Conservation (phyloP, 371 early-diverging fungal genomes). For the Blakeslea trispora region DNA sequence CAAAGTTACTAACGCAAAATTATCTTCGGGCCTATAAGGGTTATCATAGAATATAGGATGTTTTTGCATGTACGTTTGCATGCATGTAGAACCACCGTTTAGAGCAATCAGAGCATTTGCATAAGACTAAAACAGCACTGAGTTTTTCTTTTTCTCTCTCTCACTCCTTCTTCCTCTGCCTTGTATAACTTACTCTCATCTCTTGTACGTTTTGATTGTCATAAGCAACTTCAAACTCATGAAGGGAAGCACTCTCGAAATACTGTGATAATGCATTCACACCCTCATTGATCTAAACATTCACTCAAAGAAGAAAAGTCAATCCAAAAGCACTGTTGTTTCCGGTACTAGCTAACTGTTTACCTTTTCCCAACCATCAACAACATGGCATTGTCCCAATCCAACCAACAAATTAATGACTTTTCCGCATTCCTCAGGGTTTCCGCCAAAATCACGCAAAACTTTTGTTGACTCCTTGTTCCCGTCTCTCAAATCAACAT, state of each 20-base stretch:
- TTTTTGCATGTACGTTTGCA: slow-evolving; percentile 83
- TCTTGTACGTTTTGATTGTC: slow-evolving; percentile 64
- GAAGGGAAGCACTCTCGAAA: slow-evolving; percentile 77
- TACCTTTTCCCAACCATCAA: slow-evolving; percentile 58
- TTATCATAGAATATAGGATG: slow-evolving; percentile 87
- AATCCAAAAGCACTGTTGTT: no score
- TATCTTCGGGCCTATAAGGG: slow-evolving; percentile 61
- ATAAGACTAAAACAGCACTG: slow-evolving; percentile 45
- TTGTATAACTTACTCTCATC: slow-evolving; percentile 56
- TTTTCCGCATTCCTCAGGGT: slow-evolving; percentile 68
- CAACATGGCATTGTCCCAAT: slow-evolving; percentile 58
- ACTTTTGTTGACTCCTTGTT: slow-evolving; percentile 67
- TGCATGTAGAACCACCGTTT: slow-evolving; percentile 78
- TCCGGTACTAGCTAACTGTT: no score
- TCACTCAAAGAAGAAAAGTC: no score
- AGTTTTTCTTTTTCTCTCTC: neutral
- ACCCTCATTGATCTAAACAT: slow-evolving; percentile 47
- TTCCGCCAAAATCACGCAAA: slow-evolving; percentile 67
- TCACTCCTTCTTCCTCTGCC: neutral
- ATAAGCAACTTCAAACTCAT: slow-evolving; percentile 82
- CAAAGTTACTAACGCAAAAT: slow-evolving; percentile 44
- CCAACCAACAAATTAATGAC: slow-evolving; percentile 62
- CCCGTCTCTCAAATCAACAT: slow-evolving; percentile 65
- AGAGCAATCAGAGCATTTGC: slow-evolving; percentile 71
- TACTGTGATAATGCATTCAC: slow-evolving; percentile 73